These are phyloP conservation scores for Mycocentrospora acerina DNA, from an alignment of 2,329 filamentous ascomycete genomes.

Conservation along the genomic window DNA sequence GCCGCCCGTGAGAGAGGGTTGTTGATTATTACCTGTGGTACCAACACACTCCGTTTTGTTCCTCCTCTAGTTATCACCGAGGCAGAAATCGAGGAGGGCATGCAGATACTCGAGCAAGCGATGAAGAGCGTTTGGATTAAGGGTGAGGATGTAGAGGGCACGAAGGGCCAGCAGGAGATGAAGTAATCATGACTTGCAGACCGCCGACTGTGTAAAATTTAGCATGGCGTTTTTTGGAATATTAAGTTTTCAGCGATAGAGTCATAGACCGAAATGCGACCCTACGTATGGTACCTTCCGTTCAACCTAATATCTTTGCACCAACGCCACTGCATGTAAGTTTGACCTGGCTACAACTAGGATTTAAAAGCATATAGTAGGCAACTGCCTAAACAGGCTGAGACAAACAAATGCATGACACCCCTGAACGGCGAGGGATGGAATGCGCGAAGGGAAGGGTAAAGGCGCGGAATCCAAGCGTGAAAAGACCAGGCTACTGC, in stretches of 20 bases:
- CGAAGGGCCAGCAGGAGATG: conserved; percentile 39
- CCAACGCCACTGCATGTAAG: too few relatives aligned
- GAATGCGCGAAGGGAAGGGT: too few relatives aligned
- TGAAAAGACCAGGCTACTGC: too few relatives aligned
- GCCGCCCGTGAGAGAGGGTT: conserved; percentile 86
- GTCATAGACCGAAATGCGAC: neutral
- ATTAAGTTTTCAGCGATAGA: neutral
- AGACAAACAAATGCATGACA: too few relatives aligned
- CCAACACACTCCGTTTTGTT: conserved; percentile 89
- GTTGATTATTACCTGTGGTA: conserved; percentile 88
- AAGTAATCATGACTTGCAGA: conserved; percentile 10
- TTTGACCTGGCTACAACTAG: too few relatives aligned
- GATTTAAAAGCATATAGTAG: too few relatives aligned
- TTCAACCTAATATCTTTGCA: too few relatives aligned
- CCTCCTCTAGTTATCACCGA: conserved; percentile 80
- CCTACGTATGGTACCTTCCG: too few relatives aligned
- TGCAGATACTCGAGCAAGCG: conserved; percentile 72
- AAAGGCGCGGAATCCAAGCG: too few relatives aligned
- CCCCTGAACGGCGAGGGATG: too few relatives aligned
- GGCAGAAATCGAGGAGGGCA: conserved; percentile 75
- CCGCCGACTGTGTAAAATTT: conserved; percentile 1
- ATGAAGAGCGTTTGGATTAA: conserved; percentile 57
- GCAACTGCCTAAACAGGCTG: too few relatives aligned
- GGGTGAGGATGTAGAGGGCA: conserved; percentile 31
- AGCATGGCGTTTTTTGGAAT: conserved; percentile 23